Conservation (phyloP, 306 rosid species). For the Fragaria ananassa region DNA sequence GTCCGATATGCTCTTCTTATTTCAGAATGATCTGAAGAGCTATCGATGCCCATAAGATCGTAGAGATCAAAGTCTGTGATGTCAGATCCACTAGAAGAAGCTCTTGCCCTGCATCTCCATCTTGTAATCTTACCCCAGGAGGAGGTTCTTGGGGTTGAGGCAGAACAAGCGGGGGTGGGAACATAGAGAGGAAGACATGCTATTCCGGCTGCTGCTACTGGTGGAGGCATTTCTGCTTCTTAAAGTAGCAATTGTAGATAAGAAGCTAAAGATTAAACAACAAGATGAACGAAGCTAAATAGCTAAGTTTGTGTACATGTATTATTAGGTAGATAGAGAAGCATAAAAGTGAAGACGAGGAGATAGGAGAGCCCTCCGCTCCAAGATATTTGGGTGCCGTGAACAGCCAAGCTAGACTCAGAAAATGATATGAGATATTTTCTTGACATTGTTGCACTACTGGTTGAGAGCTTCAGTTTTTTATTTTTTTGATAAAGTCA, state of each 20-base stretch:
- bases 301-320: not conserved
- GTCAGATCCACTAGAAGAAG: not conserved
- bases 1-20: constrained; percentile 68
- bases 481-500: too few relatives aligned
- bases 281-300: not conserved
- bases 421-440: constrained; percentile 3
- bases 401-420: not conserved
- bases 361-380: not conserved
- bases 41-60: constrained; percentile 80
- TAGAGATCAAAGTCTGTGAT: constrained; percentile 67
- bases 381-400: not conserved
- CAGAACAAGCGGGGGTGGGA: not conserved
- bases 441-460: not conserved
- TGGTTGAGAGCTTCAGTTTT: not conserved
- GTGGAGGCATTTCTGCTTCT: constrained; percentile 1
- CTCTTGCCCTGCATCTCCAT: constrained; percentile 9
- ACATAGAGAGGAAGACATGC: constrained; percentile 4
- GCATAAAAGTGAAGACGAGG: not conserved
- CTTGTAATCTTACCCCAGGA: not conserved
- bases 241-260: not conserved
- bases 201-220: not conserved
- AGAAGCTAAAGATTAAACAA: not conserved
- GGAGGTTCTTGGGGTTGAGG: not conserved
- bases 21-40: constrained; percentile 54
- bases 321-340: not conserved